phyloP scores from a whole-genome alignment of 164 flowering plant species.

The Malania oleifera region DNA sequence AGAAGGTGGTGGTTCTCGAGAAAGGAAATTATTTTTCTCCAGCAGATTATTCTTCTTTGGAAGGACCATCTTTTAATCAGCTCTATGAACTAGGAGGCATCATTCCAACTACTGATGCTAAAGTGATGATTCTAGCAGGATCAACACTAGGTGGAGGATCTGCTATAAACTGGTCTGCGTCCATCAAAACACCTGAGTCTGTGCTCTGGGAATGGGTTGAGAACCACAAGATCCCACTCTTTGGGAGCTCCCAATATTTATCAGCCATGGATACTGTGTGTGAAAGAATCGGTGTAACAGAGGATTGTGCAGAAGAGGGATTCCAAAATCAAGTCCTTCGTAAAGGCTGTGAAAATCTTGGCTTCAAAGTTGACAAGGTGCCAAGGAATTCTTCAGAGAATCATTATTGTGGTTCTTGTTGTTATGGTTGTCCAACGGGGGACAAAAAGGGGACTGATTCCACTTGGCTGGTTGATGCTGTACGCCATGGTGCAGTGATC shows the following conservation, averaged over 20 bases:
- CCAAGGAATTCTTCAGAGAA: slow-evolving; percentile 54
- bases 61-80: slow-evolving; percentile 49
- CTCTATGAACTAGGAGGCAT: slow-evolving; percentile 59
- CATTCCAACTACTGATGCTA: slow-evolving; percentile 28
- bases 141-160: slow-evolving; percentile 78
- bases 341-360: slow-evolving; percentile 63
- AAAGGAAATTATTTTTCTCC: slow-evolving; percentile 57
- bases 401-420: slow-evolving; percentile 68
- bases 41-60: slow-evolving; percentile 50
- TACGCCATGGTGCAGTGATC: slow-evolving; percentile 56
- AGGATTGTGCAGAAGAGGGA: slow-evolving; percentile 46
- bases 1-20: slow-evolving; percentile 58
- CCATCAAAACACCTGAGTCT: slow-evolving; percentile 46
- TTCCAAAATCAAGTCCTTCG: slow-evolving; percentile 61
- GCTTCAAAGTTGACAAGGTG: slow-evolving; percentile 43
- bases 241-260: slow-evolving; percentile 33
- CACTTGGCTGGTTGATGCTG: slow-evolving; percentile 83
- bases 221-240: slow-evolving; percentile 34
- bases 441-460: slow-evolving; percentile 60
- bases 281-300: slow-evolving; percentile 52
- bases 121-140: slow-evolving; percentile 46
- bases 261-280: slow-evolving; percentile 67
- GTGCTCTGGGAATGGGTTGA: slow-evolving; percentile 53
- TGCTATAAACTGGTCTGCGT: slow-evolving; percentile 78
- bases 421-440: slow-evolving; percentile 56